phyloP scores from a whole-genome alignment of 345 rosid genomes.

The Carallia pectinifolia region DNA sequence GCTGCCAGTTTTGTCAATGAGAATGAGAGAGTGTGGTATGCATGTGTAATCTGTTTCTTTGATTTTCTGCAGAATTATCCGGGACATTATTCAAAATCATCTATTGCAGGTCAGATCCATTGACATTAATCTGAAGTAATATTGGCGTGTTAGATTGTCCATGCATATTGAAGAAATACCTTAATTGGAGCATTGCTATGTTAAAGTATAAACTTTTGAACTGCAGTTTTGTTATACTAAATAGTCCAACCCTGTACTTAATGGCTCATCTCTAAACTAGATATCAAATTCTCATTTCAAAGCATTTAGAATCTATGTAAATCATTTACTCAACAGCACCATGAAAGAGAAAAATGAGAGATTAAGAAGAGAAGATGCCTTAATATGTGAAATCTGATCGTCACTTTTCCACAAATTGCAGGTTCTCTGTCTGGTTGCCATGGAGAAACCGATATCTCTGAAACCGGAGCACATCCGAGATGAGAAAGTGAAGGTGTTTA shows the following conservation, averaged over 20 bases:
- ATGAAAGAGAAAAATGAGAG: neutral
- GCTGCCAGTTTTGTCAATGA: neutral
- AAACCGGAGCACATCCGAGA: constrained; percentile 98
- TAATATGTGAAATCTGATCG: neutral
- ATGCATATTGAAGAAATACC: neutral
- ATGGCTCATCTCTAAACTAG: neutral
- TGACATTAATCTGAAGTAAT: constrained; percentile 1
- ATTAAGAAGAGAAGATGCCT: neutral
- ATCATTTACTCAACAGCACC: neutral
- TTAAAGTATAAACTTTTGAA: neutral
- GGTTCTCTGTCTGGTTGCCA: constrained; percentile 92
- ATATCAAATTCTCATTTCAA: neutral
- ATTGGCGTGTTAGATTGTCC: constrained; percentile 3
- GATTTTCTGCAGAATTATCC: constrained; percentile 71
- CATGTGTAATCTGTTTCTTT: constrained; percentile 14
- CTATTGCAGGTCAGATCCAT: constrained; percentile 69
- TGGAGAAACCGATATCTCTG: constrained; percentile 97
- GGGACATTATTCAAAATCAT: constrained; percentile 97
- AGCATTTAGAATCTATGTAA: neutral
- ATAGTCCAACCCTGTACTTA: too few relatives aligned
- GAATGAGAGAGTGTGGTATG: constrained; percentile 1
- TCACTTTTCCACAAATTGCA: constrained; percentile 31
- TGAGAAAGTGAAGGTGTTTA: constrained; percentile 94
- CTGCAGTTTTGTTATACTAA: neutral
- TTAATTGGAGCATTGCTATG: neutral